Evolutionary conservation across 331 rosid genomes (phyloP).

Genomic region (Malus hybrid): DNA sequence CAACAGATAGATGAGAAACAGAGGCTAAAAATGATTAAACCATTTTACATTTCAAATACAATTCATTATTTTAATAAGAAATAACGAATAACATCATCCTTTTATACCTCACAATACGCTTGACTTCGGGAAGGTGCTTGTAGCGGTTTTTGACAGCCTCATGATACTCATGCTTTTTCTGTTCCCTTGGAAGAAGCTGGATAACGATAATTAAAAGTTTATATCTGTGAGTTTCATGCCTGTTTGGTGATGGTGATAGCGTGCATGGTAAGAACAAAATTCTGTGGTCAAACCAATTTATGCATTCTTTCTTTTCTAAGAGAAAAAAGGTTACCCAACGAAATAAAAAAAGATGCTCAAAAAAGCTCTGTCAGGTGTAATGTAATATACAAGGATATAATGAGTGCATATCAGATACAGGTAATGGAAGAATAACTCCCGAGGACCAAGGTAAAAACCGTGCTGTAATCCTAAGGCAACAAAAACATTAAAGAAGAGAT

Average conservation of each 20-base stretch:
- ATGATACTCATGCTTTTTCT: slow-evolving; percentile 67
- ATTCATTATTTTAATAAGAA: not conserved
- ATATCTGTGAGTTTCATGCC: not conserved
- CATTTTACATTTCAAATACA: not conserved
- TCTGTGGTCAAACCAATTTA: not conserved
- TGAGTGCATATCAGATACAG: not conserved
- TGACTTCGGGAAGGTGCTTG: slow-evolving; percentile 80
- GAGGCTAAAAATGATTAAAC: not conserved
- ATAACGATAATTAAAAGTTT: slow-evolving; percentile 1
- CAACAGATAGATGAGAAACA: not conserved
- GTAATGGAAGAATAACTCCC: not conserved
- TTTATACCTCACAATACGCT: slow-evolving; percentile 67
- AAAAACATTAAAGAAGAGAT: slow-evolving; percentile 1
- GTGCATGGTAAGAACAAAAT: not conserved
- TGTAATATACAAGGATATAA: not conserved
- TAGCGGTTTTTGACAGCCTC: slow-evolving; percentile 85
- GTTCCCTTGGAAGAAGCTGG: slow-evolving; percentile 92
- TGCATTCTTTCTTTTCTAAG: not conserved
- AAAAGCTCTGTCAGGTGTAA: too few relatives aligned
- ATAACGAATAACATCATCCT: not conserved
- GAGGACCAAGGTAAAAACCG: not conserved
- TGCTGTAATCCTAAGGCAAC: not conserved
- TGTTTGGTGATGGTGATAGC: not conserved
- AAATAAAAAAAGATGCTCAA: too few relatives aligned
- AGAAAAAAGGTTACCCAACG: not conserved